Evolutionary conservation across 257 asterid species (phyloP), one percentile per base, ranked within the genome.

Genomic region (Salvia hispanica): DNA sequence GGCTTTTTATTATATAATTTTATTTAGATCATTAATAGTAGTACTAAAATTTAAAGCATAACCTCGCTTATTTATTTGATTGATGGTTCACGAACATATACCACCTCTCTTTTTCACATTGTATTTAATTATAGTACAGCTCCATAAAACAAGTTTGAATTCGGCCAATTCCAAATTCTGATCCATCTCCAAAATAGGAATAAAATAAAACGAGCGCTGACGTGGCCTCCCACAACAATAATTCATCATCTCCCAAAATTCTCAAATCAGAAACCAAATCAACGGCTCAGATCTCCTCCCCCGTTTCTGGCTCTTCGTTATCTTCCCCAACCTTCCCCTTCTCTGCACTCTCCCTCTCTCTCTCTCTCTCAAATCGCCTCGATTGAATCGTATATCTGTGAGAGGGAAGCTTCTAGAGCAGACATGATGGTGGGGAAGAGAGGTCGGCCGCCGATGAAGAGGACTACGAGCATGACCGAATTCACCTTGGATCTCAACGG

Each of bases 401-500:
- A 18, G 31, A 53, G 40, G 40, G 14, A 12, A 28, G 2, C 11
- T 55, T 21, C 40, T 59, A 31, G 50, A 47, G 51, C 3, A 44
- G 52, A 59, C 9, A 90, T 81, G 92, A 76, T 84, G 89, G 56
- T 86, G 40, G 96, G 96, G 39, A 91, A 86, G 82, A 86, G 92
- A 74, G 70, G 72, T 14, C 83, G 90, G 10, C 95, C 95, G n/a
- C 85, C 89, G 59, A 84, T 83, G 62, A 85, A 86, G 85, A 91
- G 96, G 64, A 88, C 95, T 21, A 79, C 92, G 3, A 88, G 95
- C 79, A 81, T 86, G 95, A 91, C 82, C 4, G 87, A 84, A 80
- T 86, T 90, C 75, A 78, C 74, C 39, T 47, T 84, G 53, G 95
- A 81, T 73, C 70, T 76, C 39, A 78, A 66, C 78, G 76, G 18